Evolutionary conservation across 768 basidiomycete species (phyloP), one percentile per base, ranked within the genome.

Genomic region (Rhodotorula babjevae): DNA sequence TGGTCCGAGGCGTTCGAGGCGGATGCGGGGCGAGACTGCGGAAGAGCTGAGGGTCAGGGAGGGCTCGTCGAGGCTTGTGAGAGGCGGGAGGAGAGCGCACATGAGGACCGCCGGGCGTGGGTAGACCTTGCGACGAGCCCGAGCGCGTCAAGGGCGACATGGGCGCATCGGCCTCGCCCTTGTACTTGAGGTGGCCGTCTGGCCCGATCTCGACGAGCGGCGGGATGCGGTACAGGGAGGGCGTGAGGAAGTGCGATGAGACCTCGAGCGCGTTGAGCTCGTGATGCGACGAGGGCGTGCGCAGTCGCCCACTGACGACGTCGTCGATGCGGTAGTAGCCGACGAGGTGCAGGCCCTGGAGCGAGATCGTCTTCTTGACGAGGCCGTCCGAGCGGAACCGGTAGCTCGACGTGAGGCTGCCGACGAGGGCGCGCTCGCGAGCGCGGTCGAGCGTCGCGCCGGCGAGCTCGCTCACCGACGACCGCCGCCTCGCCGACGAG

Each of bases 241-340:
- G 91, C 79, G 92, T 89, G 65, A 98, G 86, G 77, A 93, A 93
- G 76, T 91, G 89, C 11, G 89, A 87, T 73, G 87, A 89, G 79
- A 97, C 94, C 19, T 65, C 61, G n/a, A 97, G 85, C 0, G 89
- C 86, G 0, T 89, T 88, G 31, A 98, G 85, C 80, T 97, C 93
- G 1, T 92, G 90, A 0, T 94, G 84, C 5, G 91, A 89, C 0
- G 92, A 94, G 0, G 95, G 94, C 0, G 90, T 85, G 49, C 92
- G 88, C 21, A 98, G 86, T 44, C 92, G 89, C 23, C 93, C 94
- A 60, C 87, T 87, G 68, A 91, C 87, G 42, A 96, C 92, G 80
- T 98, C 95, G 72, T 91, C 89, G 65, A 94, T 85, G 77, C 88
- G 89, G 84, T 96, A 97, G 83, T 97, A 97, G 10, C 92, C 93